Conservation (phyloP, 768 basidiomycete species). For the Tylopilus vinaceipallidus region DNA sequence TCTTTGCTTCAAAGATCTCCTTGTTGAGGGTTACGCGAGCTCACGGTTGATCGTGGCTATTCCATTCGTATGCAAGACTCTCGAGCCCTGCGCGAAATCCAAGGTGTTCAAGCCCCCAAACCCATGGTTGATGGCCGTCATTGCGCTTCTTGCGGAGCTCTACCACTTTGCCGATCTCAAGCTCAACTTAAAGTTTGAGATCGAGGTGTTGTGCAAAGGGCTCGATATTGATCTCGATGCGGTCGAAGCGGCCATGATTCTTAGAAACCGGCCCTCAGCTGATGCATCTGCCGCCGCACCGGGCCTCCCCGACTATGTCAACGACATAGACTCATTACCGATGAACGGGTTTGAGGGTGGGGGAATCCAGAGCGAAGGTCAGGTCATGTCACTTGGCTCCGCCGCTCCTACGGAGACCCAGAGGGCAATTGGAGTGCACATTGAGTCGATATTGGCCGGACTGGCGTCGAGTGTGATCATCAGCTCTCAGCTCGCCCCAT, state of each 20-base stretch:
- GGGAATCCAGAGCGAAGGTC: conserved; percentile 50
- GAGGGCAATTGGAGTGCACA: conserved; percentile 69
- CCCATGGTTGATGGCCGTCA: conserved; percentile 97
- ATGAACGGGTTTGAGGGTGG: conserved; percentile 68
- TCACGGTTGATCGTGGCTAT: conserved; percentile 91
- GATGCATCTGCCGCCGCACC: conserved; percentile 47
- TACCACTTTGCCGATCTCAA: conserved; percentile 97
- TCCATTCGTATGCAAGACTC: conserved; percentile 96
- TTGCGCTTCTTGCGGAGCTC: conserved; percentile 89
- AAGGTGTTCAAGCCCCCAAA: conserved; percentile 95
- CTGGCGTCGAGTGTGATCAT: conserved; percentile 75
- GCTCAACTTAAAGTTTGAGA: conserved; percentile 97
- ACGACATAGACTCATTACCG: conserved; percentile 76
- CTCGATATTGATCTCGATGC: conserved; percentile 84
- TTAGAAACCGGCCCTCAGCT: conserved; percentile 75
- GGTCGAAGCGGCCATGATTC: conserved; percentile 78
- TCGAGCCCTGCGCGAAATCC: conserved; percentile 87
- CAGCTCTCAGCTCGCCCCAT: conserved; percentile 69
- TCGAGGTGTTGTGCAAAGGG: conserved; percentile 92
- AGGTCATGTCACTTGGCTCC: conserved; percentile 60
- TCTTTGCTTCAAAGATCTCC: conserved; percentile 94
- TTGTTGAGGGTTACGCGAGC: conserved; percentile 92
- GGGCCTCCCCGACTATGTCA: conserved; percentile 73
- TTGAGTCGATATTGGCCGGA: conserved; percentile 73
- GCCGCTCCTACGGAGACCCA: conserved; percentile 62